A percentile compares a stretch with the other conserved stretches of the same genome.
Conservation (phyloP, 352 stramenopile species). For the Phytophthora quininea region DNA sequence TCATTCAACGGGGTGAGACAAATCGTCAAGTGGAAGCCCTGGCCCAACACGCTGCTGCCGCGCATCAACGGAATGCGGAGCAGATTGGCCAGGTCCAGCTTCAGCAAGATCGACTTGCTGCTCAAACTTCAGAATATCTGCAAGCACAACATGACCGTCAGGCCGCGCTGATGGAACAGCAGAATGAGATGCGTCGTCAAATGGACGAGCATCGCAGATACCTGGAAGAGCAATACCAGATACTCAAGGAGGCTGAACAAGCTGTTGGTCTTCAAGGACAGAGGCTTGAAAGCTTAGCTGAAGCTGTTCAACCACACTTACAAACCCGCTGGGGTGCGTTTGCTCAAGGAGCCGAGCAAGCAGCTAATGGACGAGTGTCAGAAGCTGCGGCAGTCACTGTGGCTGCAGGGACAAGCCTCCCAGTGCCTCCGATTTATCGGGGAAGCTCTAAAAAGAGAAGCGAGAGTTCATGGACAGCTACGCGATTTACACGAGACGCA, state of each 20-base stretch:
- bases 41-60: not conserved
- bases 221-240: conserved; percentile 21
- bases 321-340: conserved; percentile 7
- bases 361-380: not conserved
- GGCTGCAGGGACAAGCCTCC: not conserved
- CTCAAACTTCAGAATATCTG: not conserved
- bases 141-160: not conserved
- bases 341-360: not conserved
- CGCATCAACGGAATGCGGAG: not conserved
- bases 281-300: not conserved
- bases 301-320: conserved; percentile 7
- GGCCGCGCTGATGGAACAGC: not conserved
- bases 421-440: not conserved
- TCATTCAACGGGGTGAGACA: not conserved
- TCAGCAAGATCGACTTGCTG: not conserved
- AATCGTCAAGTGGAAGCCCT: not conserved
- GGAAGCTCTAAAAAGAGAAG: not conserved
- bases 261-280: not conserved
- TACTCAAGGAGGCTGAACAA: conserved; percentile 5
- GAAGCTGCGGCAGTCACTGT: not conserved
- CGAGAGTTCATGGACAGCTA: conserved; percentile 2
- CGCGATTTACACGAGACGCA: not conserved
- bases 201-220: not conserved
- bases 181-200: not conserved
- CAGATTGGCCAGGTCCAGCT: not conserved